Base-by-base conservation (phyloP, 495 filamentous ascomycete genomes). In the Aspergillus saccharolyticus region DNA sequence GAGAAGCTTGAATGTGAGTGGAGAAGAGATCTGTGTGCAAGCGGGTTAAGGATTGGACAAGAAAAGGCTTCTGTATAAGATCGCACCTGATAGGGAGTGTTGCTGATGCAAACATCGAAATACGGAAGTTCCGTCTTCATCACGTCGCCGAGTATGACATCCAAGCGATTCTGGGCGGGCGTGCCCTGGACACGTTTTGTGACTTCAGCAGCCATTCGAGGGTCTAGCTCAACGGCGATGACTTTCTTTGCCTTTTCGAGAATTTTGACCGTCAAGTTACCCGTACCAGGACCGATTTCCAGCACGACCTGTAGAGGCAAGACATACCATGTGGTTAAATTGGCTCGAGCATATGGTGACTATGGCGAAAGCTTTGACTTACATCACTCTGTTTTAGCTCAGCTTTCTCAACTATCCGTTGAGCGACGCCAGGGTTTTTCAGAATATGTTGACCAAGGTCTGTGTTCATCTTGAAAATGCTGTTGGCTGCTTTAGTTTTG, bases 171-270 rank as follows among this genome's bases (percentile, higher is more conserved):
- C 63, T 87, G 85, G 56, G 85, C 79, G 3, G 91, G 89, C 43
- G 83, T 92, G 17, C 88, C 90, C 69, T 96, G 90, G 24, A 97
- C 90, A 57, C 91, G 87, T 68, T 97, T 97, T 45, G 92, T 96
- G 60, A 96, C 83, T 71, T 97, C 94, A 24, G 92, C 93, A 5
- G 92, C 93, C 94, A 97, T 97, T 65, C 93, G 81, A 45, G 93
- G 93, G 71, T 97, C 93, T 74, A 96, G 82, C 76, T 97, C 93
- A 30, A 96, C 90, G 4, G 91, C 93, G 18, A 95, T 88, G 33
- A 91, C 85, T 63, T 87, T 88, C 73, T 90, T 91, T 15, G 89
- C 89, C 64, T 89, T 86, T 56, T 93, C 89, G 22, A 97, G 76
- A 42, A 96, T 96, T 55, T 87, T 86, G 48, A 94, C 86, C 0